A percentile compares a stretch with the other conserved stretches of the same genome.
Conservation (phyloP, 2,329 filamentous ascomycete species). For the Pestalotiopsis sp. region DNA sequence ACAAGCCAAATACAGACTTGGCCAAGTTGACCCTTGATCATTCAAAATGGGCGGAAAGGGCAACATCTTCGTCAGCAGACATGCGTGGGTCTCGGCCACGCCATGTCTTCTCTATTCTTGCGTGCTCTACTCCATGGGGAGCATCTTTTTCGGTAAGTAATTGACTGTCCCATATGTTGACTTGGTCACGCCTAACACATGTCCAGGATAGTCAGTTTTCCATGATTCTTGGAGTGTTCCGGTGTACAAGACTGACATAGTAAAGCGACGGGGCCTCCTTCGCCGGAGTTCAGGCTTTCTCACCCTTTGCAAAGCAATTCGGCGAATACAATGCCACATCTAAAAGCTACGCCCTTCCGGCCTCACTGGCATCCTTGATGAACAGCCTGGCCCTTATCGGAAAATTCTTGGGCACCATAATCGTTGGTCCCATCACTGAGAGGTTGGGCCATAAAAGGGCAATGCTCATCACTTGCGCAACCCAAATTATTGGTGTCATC, state of each 20-base stretch:
- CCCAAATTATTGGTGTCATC: slow-evolving; percentile 20
- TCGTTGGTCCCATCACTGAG: slow-evolving; percentile 21
- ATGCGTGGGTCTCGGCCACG: slow-evolving; percentile 18
- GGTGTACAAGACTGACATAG: neutral
- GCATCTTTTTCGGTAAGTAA: slow-evolving; percentile 19
- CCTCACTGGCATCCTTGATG: slow-evolving; percentile 14
- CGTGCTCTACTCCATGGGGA: slow-evolving; percentile 20
- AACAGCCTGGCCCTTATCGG: slow-evolving; percentile 17
- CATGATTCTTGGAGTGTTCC: neutral
- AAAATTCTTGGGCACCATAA: slow-evolving; percentile 17
- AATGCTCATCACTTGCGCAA: slow-evolving; percentile 19
- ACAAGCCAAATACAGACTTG: neutral
- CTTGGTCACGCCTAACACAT: neutral
- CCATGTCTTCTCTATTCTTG: slow-evolving; percentile 17
- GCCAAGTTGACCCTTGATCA: neutral
- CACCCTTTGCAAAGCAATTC: slow-evolving; percentile 18
- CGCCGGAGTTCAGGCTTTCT: slow-evolving; percentile 20
- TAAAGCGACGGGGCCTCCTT: slow-evolving; percentile 20
- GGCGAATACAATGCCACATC: slow-evolving; percentile 14
- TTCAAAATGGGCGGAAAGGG: slow-evolving; percentile 5
- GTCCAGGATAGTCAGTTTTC: neutral
- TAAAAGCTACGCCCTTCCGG: slow-evolving; percentile 14
- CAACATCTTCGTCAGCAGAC: slow-evolving; percentile 18
- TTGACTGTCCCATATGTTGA: neutral
- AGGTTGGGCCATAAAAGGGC: slow-evolving; percentile 18